phyloP scores from a whole-genome alignment of 1,284 basidiomycete genomes.

The Malassezia slooffiae region DNA sequence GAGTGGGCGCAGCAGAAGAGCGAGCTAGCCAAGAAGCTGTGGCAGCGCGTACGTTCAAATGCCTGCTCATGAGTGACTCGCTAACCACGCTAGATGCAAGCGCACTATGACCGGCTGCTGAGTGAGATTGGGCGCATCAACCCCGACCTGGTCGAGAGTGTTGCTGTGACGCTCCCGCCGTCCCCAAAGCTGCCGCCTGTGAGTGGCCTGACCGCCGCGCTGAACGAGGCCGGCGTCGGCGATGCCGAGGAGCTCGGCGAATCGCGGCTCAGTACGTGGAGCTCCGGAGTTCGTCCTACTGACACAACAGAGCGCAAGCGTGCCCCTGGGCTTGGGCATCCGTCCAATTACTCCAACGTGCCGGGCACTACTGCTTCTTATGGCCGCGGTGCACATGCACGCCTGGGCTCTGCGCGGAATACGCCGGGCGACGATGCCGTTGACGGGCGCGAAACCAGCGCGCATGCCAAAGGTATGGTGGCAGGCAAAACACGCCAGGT shows the following conservation, averaged over 20 bases:
- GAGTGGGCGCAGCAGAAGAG: slow-evolving; percentile 39
- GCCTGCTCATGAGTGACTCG: neutral
- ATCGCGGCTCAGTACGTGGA: slow-evolving; percentile 4
- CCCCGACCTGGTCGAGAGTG: slow-evolving; percentile 30
- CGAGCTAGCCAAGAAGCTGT: slow-evolving; percentile 24
- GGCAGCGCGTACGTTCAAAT: slow-evolving; percentile 14
- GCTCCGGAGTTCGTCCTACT: too few species aligned
- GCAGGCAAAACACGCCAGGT: too few species aligned
- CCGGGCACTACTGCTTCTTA: too few species aligned
- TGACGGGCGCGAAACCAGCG: too few species aligned
- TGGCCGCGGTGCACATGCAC: too few species aligned
- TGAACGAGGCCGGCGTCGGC: slow-evolving; percentile 23
- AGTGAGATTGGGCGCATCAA: slow-evolving; percentile 33
- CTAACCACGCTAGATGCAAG: slow-evolving; percentile 17
- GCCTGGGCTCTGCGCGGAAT: too few species aligned
- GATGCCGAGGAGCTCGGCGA: slow-evolving; percentile 30
- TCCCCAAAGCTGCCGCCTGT: slow-evolving; percentile 15
- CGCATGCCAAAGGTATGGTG: too few species aligned
- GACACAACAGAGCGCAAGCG: too few species aligned
- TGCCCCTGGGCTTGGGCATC: too few species aligned
- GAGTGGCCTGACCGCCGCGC: slow-evolving; percentile 18
- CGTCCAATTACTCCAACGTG: too few species aligned
- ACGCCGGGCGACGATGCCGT: too few species aligned
- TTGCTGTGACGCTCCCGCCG: slow-evolving; percentile 19
- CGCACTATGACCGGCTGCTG: slow-evolving; percentile 27